phyloP scores from a whole-genome alignment of 768 basidiomycete species.

The Porphyrellus cyaneotinctus region DNA sequence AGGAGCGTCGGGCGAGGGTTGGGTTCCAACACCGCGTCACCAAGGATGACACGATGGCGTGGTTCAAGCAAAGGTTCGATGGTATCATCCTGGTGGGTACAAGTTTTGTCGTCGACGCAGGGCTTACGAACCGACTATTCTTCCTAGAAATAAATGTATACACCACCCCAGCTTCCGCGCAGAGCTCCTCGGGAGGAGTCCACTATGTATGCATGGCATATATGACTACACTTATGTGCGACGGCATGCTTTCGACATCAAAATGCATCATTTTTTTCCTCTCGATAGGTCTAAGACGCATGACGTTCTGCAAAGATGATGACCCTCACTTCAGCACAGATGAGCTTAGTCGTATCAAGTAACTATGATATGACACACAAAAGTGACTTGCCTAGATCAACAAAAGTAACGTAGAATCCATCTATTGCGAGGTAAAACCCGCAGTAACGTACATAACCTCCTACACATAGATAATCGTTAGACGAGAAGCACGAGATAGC shows the following conservation, averaged over 20 bases:
- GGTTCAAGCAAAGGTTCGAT: slow-evolving; percentile 99
- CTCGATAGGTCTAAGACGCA: background rate
- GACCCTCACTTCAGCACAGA: background rate
- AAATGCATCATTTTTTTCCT: slow-evolving; percentile 15
- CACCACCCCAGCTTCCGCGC: background rate
- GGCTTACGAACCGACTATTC: too few relatives aligned
- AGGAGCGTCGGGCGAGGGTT: slow-evolving; percentile 80
- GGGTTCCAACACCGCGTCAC: slow-evolving; percentile 87
- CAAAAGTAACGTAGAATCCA: too few relatives aligned
- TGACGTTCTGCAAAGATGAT: background rate
- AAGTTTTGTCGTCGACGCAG: background rate
- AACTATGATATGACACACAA: too few relatives aligned
- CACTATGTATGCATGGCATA: slow-evolving; percentile 22
- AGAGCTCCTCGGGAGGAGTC: slow-evolving; percentile 2
- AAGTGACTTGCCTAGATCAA: too few relatives aligned
- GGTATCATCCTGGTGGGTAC: slow-evolving; percentile 86
- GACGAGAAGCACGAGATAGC: slow-evolving; percentile 6
- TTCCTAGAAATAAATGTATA: slow-evolving; percentile 26
- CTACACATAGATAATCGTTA: slow-evolving; percentile 12
- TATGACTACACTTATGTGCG: slow-evolving; percentile 26
- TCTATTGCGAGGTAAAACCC: too few relatives aligned
- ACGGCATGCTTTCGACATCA: slow-evolving; percentile 20
- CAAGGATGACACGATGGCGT: slow-evolving; percentile 94
- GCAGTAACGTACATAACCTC: slow-evolving; percentile 13
- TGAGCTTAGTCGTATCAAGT: too few relatives aligned